Base-by-base conservation (phyloP, 2,329 filamentous ascomycete species). In the Fusarium sp. region DNA sequence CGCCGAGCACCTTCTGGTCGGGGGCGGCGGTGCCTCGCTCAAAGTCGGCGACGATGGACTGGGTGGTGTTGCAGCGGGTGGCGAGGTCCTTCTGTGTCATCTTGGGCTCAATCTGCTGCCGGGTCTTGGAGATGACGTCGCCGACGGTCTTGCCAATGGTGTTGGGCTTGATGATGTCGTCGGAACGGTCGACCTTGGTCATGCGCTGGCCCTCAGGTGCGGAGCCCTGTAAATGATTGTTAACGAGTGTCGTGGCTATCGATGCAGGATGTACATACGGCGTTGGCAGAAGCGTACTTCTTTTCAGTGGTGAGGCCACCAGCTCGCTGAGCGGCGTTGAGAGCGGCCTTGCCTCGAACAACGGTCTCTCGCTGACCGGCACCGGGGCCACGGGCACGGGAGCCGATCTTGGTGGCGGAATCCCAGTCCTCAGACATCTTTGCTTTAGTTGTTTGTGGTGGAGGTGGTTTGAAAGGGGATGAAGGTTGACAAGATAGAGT, bases 151-250 rank as follows among this genome's bases (percentile, higher is more conserved):
- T 88, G 82, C 95, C 95, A 68, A 98, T 88, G 56, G 95, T 97
- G 87, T 97, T 97, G 81, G 95, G 95, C 88, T 98, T 98, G 86
- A 98, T 93, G 86, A 98, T 98, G 83, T 98, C 97, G 88, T 98
- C 95, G 82, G 92, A 92, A 78, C 96, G 95, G 89, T 98, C 97
- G 84, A 99, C 95, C 88, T 98, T 98, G 77, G 97, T 98, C 76
- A 98, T 89, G 82, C 94, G 95, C 87, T 99, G 97, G 79, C 97
- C 97, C 86, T 98, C 96, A 76, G 79, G 78, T 63, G 77, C 73
- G 27, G 77, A 73, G 20, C 71, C 33, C 83, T 84, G 25, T 16
- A 8, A 29, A 35, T n/a, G 25, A 31, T 31, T 59, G 62, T 81
- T 50, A 82, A 69, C 29, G 22, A 6, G 22, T 42, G 25, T 35